Conservation (phyloP, 2,329 filamentous ascomycete genomes). For the Chrysoporthe austroafricana region DNA sequence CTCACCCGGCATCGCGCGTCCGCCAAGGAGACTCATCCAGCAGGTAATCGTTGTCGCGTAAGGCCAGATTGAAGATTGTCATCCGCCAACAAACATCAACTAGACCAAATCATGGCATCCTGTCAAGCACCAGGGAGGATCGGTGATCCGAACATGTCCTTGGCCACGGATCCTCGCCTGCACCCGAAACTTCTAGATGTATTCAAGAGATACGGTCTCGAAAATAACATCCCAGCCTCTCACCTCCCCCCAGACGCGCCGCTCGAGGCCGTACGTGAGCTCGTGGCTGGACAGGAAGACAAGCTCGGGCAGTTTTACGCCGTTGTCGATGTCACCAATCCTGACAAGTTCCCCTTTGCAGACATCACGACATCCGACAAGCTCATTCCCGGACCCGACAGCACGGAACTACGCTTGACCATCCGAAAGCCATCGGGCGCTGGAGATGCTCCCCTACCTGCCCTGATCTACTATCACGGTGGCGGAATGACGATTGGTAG, state of each 20-base stretch:
- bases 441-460: neutral
- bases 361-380: constrained; percentile 1
- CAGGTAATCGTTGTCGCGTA: too few relatives aligned
- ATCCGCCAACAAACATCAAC: neutral
- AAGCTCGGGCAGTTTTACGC: neutral
- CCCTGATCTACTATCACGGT: constrained; percentile 25
- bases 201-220: neutral
- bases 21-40: too few relatives aligned
- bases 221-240: neutral
- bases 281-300: neutral
- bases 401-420: constrained; percentile 9
- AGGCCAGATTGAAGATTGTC: too few relatives aligned
- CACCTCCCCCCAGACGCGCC: neutral
- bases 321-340: neutral
- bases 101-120: neutral
- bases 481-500: constrained; percentile 10
- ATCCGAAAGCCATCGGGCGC: neutral
- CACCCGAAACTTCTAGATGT: neutral
- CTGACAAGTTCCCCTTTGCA: neutral
- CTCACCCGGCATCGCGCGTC: too few relatives aligned
- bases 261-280: neutral
- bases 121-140: constrained; percentile 1
- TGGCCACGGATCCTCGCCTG: constrained; percentile 7
- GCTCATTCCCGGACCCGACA: constrained; percentile 2
- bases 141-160: constrained; percentile 7